A percentile compares a stretch with the other conserved stretches of the same genome.
phyloP scores from a whole-genome alignment of 805 yeast genomes.

The Sugiyamaella chiloensis region DNA sequence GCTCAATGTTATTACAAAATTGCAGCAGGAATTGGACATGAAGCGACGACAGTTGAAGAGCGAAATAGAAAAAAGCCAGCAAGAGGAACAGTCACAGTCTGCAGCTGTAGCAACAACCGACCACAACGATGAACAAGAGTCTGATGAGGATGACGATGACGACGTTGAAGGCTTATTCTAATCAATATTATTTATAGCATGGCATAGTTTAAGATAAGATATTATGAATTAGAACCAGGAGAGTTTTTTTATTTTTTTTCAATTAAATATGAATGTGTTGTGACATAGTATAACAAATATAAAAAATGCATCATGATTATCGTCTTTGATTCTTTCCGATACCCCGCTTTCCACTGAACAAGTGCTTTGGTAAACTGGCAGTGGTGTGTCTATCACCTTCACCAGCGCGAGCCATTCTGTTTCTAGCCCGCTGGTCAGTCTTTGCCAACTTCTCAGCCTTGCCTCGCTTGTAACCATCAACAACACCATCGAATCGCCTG shows the following conservation, averaged over 20 bases:
- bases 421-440: constrained; percentile 89
- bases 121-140: constrained; percentile 38
- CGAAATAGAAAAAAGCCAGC: constrained; percentile 23
- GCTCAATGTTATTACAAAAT: constrained; percentile 70
- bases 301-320: constrained; percentile 35
- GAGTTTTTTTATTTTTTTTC: not conserved
- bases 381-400: constrained; percentile 92
- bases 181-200: too few species aligned
- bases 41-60: constrained; percentile 63
- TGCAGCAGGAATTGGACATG: constrained; percentile 76
- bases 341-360: constrained; percentile 96
- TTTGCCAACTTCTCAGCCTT: constrained; percentile 86
- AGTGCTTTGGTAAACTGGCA: constrained; percentile 86
- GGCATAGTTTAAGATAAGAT: too few species aligned
- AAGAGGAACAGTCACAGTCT: constrained; percentile 32
- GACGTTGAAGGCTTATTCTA: constrained; percentile 41
- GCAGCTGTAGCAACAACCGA: constrained; percentile 34
- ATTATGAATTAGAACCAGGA: too few species aligned
- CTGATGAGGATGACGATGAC: constrained; percentile 40
- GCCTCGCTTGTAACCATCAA: constrained; percentile 76
- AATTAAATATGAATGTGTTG: not conserved
- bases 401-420: constrained; percentile 87
- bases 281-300: not conserved
- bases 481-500: constrained; percentile 80
- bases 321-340: constrained; percentile 90